A percentile compares a stretch with the other conserved stretches of the same genome.
These are phyloP conservation scores for Lentinula novae-zelandiae DNA, from an alignment of 1,284 basidiomycete genomes.

Conservation along the genomic window DNA sequence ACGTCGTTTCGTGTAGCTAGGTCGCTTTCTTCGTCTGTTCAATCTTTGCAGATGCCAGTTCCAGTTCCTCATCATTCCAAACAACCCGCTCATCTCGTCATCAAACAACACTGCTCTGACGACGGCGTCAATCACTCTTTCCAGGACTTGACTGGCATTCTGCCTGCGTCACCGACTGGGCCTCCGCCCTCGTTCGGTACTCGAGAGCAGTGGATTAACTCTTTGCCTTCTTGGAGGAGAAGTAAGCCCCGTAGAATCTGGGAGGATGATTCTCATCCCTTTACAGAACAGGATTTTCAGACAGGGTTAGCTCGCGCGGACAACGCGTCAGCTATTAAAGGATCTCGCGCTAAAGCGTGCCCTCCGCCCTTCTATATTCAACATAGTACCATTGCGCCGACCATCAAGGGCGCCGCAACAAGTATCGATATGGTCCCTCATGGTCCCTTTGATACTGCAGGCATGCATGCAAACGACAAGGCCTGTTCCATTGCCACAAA, in stretches of 20 bases:
- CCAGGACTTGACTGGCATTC: conserved; percentile 49
- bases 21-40: conserved; percentile 32
- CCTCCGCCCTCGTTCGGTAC: conserved; percentile 60
- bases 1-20: conserved; percentile 34
- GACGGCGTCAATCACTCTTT: conserved; percentile 39
- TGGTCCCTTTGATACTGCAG: conserved; percentile 26
- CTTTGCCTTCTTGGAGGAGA: conserved; percentile 65
- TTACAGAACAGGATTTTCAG: conserved; percentile 52
- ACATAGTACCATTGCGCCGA: neutral
- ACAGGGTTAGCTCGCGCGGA: conserved; percentile 68
- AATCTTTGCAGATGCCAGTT: conserved; percentile 72
- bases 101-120: conserved; percentile 49
- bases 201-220: conserved; percentile 69
- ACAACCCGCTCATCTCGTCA: conserved; percentile 56
- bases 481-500: neutral
- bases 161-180: conserved; percentile 54
- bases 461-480: conserved; percentile 17
- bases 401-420: conserved; percentile 27
- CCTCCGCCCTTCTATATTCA: conserved; percentile 64
- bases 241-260: conserved; percentile 61
- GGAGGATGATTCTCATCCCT: conserved; percentile 46
- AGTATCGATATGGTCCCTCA: conserved; percentile 39
- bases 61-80: conserved; percentile 63
- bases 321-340: conserved; percentile 78
- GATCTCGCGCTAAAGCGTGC: conserved; percentile 74